A percentile compares a stretch with the other conserved stretches of the same genome.
These are phyloP conservation scores for Mimosa bimucronata DNA, from an alignment of 306 rosid genomes.

Conservation along the genomic window DNA sequence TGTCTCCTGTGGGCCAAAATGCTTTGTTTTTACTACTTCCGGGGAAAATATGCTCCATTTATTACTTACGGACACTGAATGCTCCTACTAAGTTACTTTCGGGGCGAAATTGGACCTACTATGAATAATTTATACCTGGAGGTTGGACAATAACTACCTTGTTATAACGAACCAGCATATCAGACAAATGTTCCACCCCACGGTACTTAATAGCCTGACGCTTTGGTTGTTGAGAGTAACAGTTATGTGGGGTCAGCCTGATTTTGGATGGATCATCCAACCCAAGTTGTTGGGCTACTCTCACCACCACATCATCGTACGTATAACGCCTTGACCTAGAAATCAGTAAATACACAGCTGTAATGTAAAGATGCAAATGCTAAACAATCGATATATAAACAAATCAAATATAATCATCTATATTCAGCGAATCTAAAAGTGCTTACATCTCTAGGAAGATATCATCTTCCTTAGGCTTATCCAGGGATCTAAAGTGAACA, in stretches of 20 bases:
- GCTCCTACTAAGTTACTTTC: too few relatives aligned
- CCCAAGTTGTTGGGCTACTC: slow-evolving; percentile 80
- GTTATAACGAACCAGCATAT: slow-evolving; percentile 90
- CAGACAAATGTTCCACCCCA: slow-evolving; percentile 81
- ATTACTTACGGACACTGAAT: too few relatives aligned
- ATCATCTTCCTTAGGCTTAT: slow-evolving; percentile 90
- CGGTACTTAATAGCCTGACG: slow-evolving; percentile 89
- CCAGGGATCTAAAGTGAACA: slow-evolving; percentile 87
- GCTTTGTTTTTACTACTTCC: too few relatives aligned
- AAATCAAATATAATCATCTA: slow-evolving; percentile 28
- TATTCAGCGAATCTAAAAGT: slow-evolving; percentile 28
- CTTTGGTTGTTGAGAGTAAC: slow-evolving; percentile 93
- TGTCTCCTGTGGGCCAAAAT: too few relatives aligned
- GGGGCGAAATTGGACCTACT: too few relatives aligned
- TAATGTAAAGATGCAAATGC: slow-evolving; percentile 31
- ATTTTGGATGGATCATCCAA: slow-evolving; percentile 82
- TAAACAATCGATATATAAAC: slow-evolving; percentile 17
- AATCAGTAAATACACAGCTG: slow-evolving; percentile 28
- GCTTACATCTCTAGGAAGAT: slow-evolving; percentile 84
- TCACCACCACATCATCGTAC: slow-evolving; percentile 91
- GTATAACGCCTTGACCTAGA: slow-evolving; percentile 82
- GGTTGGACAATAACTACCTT: slow-evolving; percentile 57
- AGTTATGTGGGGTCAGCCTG: slow-evolving; percentile 88
- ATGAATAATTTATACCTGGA: slow-evolving; percentile 24
- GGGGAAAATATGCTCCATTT: too few relatives aligned